Evolutionary conservation across 176 grass and related monocot species (phyloP).

Genomic region (Carex parvula): DNA sequence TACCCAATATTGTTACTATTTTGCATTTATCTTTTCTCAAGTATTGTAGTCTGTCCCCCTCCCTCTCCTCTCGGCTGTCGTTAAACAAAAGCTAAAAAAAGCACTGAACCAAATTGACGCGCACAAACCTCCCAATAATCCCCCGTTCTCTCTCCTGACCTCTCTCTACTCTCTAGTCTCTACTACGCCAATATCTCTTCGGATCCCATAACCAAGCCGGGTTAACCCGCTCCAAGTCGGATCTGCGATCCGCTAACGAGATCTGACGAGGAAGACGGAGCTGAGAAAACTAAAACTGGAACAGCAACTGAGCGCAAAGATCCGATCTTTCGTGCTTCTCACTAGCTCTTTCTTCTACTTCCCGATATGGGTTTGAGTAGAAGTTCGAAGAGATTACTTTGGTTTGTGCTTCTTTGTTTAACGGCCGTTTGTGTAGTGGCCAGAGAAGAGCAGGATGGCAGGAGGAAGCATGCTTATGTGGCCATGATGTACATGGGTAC

Average conservation of each 20-base stretch:
- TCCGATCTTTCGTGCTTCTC: slow-evolving; percentile 8
- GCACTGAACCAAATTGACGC: background rate
- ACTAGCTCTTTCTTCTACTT: slow-evolving; percentile 30
- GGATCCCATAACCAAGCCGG: background rate
- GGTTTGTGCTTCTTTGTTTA: slow-evolving; percentile 26
- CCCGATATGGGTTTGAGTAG: slow-evolving; percentile 32
- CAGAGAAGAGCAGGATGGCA: background rate
- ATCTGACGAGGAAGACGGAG: slow-evolving; percentile 18
- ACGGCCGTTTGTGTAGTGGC: background rate
- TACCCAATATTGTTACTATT: background rate
- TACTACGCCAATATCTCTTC: background rate
- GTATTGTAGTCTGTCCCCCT: background rate
- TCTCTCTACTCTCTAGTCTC: no score
- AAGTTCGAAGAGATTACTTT: slow-evolving; percentile 24
- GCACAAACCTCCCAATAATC: background rate
- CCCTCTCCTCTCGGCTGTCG: no score
- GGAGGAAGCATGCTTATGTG: slow-evolving; percentile 57
- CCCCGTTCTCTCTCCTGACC: background rate
- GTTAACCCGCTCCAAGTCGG: background rate
- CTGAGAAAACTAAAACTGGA: background rate
- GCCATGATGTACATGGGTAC: slow-evolving; percentile 99
- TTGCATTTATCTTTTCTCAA: background rate
- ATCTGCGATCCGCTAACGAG: slow-evolving; percentile 16
- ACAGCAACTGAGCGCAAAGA: background rate
- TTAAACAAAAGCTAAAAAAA: background rate